Evolutionary conservation across 768 basidiomycete genomes (phyloP), one percentile per base, ranked within the genome.

Genomic region (Lentinula raphanica): DNA sequence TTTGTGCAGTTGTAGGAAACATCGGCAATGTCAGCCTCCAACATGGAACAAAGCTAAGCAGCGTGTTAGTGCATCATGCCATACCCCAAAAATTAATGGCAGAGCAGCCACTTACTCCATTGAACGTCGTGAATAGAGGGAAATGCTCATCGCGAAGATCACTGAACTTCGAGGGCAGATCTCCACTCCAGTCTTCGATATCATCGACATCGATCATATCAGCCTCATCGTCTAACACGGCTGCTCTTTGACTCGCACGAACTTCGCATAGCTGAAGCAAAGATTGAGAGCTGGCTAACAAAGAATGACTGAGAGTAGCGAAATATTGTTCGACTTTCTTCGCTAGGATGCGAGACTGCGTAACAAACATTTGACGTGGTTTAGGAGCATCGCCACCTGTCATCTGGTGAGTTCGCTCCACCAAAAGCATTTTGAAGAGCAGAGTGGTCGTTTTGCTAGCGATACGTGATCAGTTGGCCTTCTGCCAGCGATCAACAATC

Each of bases 361-460:
- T 90, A 2, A 90, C 80, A 59, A 90, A 90, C 9, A 90, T 67
- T 63, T 90, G 88, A 8, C 86, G 77, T 3, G 85, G 83, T 63
- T 79, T 82, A 0, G 70, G 65, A 38, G 74, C 66, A 3, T 67
- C 60, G 17, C 67, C 71, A 12, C 67, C 67, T 23, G 71, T 68
- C 23, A 73, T 59, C 36, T 78, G 68, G 70, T 78, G 85, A 3
- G 79, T 74, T 19, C 79, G 71, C 61, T 90, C 84, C 7, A 88
- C 81, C 2, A 80, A 78, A 2, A 89, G 74, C 79, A 90, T 89
- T 67, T 87, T 89, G 73, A 86, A 87, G 1, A 90, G 71, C 79
- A 90, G 88, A 0, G 87, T 85, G 0, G 88, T 90, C 0, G 86
- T 90, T 76, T 89, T 89, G 1, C 88, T 88, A 13, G 9, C 36